Percentiles rank a stretch among this genome's conserved stretches.
phyloP scores from a whole-genome alignment of 2,329 filamentous ascomycete species.

The Pseudofabraea citricarpa region DNA sequence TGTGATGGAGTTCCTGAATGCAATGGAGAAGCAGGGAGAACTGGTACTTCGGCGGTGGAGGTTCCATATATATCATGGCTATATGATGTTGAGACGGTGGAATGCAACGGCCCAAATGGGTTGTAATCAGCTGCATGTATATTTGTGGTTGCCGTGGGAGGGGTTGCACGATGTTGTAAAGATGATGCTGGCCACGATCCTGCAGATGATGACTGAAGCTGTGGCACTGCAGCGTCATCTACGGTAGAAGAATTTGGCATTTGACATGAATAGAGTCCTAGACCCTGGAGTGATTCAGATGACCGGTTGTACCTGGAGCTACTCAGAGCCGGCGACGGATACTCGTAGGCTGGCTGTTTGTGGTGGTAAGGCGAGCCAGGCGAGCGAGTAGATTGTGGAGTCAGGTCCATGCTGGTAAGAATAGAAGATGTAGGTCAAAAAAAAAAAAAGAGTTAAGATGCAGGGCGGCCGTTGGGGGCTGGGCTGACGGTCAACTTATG shows the following conservation, averaged over 20 bases:
- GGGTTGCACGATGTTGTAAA: slow-evolving; percentile 18
- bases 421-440: neutral
- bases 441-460: neutral
- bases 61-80: slow-evolving; percentile 42
- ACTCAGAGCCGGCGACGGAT: slow-evolving; percentile 28
- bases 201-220: slow-evolving; percentile 16
- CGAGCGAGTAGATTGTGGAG: slow-evolving; percentile 26
- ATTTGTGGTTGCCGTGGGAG: slow-evolving; percentile 31
- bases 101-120: slow-evolving; percentile 43
- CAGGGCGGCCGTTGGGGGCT: slow-evolving; percentile 9
- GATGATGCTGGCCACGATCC: slow-evolving; percentile 21
- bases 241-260: slow-evolving; percentile 23
- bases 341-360: slow-evolving; percentile 26
- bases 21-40: slow-evolving; percentile 23
- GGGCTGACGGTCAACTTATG: slow-evolving; percentile 8
- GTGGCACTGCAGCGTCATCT: slow-evolving; percentile 12
- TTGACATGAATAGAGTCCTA: slow-evolving; percentile 25
- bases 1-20: slow-evolving; percentile 26
- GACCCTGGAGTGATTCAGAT: slow-evolving; percentile 22
- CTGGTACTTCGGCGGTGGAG: slow-evolving; percentile 30
- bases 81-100: slow-evolving; percentile 36
- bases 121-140: slow-evolving; percentile 47
- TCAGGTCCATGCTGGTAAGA: slow-evolving; percentile 25
- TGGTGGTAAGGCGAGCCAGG: slow-evolving; percentile 25
- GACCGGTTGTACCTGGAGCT: slow-evolving; percentile 23